Evolutionary conservation across 179 eudicot genomes (phyloP), one percentile per base, ranked within the genome.

Genomic region (Beta macrorhiza): DNA sequence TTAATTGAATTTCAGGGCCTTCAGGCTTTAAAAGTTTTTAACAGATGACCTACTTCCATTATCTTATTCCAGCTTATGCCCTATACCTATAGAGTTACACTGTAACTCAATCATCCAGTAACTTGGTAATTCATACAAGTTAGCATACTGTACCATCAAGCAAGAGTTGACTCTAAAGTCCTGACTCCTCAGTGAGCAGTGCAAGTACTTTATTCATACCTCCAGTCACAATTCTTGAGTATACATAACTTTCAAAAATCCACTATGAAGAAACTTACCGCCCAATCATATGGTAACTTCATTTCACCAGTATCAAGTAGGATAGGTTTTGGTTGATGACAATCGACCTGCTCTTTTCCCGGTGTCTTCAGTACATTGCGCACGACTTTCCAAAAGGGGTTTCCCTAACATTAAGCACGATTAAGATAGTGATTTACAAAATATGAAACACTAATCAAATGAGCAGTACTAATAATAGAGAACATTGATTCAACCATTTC

Each of bases 231-330:
- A 7, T 5, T 57, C 56, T 5, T 14, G 29, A 10, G 32, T 7
- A 64, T 51, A 63, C 16, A 71, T n/a, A 42, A 42, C n/a, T 64
- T 51, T 22, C 45, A 49, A 49, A 0, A 49, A 5, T 5, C 1
- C 37, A 5, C 6, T 53, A 79, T 42, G 76, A 51, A 22, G 75
- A 64, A 85, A 93, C 97, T 92, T 75, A 96, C 99, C 85, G 97
- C 99, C 99, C 99, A 96, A 84, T 92, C 97, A 82, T 96, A 96
- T 52, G 99, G 99, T 77, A 72, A 14, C 85, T 87, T 90, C 98
- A 94, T 96, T 88, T 96, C 99, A 77, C 99, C 98, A 55, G 98
- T 96, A 85, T 94, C 97, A 78, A 96, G 95, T 80, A 96, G 86
- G 81, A 96, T 92, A 29, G 99, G 99, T 75, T 96, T 96, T 70